Evolutionary conservation across 768 basidiomycete genomes (phyloP), one percentile per base, ranked within the genome.

Genomic region (Lentinula guzmanii): DNA sequence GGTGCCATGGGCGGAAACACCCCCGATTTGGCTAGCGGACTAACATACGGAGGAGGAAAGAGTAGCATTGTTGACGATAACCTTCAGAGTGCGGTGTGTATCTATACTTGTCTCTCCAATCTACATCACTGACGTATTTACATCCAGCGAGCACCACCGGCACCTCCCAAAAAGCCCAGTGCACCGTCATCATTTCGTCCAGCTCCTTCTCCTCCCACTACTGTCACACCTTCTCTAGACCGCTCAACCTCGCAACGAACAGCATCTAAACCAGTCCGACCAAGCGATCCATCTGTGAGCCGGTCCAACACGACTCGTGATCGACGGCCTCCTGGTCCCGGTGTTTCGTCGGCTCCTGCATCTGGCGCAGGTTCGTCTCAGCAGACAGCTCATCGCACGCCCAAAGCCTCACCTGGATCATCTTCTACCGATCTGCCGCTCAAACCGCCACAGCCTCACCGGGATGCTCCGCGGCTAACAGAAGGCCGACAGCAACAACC

Each of bases 181-280:
- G 76, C 74, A 46, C 85, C 91, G 4, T 75, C 81, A 10, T 70
- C 86, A 13, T 90, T 90, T 68, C 86, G 90, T 5, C 88, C 93
- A 24, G 86, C 88, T 0, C 92, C 91, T 0, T 82, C 91, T 1
- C 87, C 91, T 2, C 86, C 90, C 0, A 75, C 82, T 4, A 72
- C 85, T 1, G 81, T 81, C 31, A 80, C 85, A 0, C 87, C 89
- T 28, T 66, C 88, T 4, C 84, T 96, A 58, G 94, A 96, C 77
- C 88, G 93, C 57, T 93, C 93, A 28, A 87, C 89, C 41, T 95
- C 93, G 3, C 90, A 93, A 67, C 89, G 94, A 35, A 80, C 86
- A 11, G 88, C 91, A 0, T 63, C 80, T 18, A 85, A 85, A 60
- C 69, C 79, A 4, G 64, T 74, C 62, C 83, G 82, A 67, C 67